Evolutionary conservation across 2,329 filamentous ascomycete species (phyloP), one percentile per base, ranked within the genome.

Genomic region (Trichoderma endophyticum): DNA sequence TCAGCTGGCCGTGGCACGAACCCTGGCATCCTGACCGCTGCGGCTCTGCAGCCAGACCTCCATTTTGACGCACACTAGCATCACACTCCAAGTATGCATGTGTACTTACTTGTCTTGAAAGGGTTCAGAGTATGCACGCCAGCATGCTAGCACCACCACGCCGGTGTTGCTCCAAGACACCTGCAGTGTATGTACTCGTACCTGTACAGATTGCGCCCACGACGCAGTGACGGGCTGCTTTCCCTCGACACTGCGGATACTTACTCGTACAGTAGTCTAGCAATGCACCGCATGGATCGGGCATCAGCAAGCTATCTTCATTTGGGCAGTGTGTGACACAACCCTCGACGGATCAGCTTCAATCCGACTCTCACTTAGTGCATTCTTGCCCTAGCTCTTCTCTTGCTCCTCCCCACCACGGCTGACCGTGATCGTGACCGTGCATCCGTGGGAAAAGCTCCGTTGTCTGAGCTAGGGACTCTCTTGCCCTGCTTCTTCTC

Each of bases 1-100:
- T 72, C 71, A 72, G 71, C 71, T 72, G 24, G 43, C 57, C 7
- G 57, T 61, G 64, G 39, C 51, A 57, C 59, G 39, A 60, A 51
- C 71, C 65, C 71, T 34, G 62, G 70, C 39, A 18, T 14, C 56
- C 30, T n/a, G 51, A 57, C 64, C 64, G 64, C 64, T 67, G 64
- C 51, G 64, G 64, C 63, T 66, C 63, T 67, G 64, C 51, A 34
- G 43, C 21, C 21, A 15, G 34, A 34, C 51, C 34, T 43, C 14
- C 60, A 15, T 39, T 26, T 39, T 62, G 59, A 36, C 14, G 32
- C 63, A 56, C 48, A n/a, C 62, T 54, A 51, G 43, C 62, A 65
- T 51, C 62, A 65, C 18, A 32, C 5, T 14, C 30, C 30, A 21
- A 24, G 9, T 56, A 56, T 66, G 63, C 63, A 66, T 56, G 6